These are phyloP conservation scores for Megacollybia marginata DNA, from an alignment of 768 basidiomycete genomes.

Conservation along the genomic window DNA sequence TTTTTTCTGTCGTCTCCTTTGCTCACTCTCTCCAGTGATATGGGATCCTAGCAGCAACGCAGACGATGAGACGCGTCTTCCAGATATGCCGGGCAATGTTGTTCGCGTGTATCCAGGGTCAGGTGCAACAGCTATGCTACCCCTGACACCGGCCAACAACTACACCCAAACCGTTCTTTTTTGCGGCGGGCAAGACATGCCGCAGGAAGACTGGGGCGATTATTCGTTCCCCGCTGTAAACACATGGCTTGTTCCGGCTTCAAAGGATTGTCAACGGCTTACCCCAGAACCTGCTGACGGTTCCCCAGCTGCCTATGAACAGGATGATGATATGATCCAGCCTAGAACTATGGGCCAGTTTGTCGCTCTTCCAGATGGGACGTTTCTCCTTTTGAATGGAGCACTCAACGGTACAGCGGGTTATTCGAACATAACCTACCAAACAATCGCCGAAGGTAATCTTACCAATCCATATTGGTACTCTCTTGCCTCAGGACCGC, in stretches of 20 bases:
- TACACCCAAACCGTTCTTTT: conserved; percentile 83
- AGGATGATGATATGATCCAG: conserved; percentile 71
- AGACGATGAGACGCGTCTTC: conserved; percentile 45
- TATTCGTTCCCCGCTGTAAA: conserved; percentile 68
- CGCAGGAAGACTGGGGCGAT: conserved; percentile 66
- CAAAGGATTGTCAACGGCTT: conserved; percentile 71
- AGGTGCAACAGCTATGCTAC: conserved; percentile 84
- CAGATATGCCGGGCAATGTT: conserved; percentile 66
- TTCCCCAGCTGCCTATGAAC: conserved; percentile 46
- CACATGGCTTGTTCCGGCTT: conserved; percentile 67
- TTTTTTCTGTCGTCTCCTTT: background rate
- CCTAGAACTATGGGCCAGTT: conserved; percentile 93
- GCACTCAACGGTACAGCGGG: conserved; percentile 84
- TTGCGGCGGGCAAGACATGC: conserved; percentile 84
- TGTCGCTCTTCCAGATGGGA: conserved; percentile 73
- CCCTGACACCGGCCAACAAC: conserved; percentile 83
- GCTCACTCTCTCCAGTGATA: background rate
- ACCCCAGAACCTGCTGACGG: conserved; percentile 79
- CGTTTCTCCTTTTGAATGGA: conserved; percentile 77
- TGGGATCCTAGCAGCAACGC: conserved; percentile 50
- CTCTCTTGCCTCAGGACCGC: conserved; percentile 75
- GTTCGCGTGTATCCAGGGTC: conserved; percentile 87
- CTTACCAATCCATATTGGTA: conserved; percentile 56
- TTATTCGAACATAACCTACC: conserved; percentile 55
- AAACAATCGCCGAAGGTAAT: conserved; percentile 30